Percentiles rank a stretch among this genome's conserved stretches.
phyloP scores from a whole-genome alignment of 1,284 basidiomycete species.

The Cutaneotrichosporon sp. region DNA sequence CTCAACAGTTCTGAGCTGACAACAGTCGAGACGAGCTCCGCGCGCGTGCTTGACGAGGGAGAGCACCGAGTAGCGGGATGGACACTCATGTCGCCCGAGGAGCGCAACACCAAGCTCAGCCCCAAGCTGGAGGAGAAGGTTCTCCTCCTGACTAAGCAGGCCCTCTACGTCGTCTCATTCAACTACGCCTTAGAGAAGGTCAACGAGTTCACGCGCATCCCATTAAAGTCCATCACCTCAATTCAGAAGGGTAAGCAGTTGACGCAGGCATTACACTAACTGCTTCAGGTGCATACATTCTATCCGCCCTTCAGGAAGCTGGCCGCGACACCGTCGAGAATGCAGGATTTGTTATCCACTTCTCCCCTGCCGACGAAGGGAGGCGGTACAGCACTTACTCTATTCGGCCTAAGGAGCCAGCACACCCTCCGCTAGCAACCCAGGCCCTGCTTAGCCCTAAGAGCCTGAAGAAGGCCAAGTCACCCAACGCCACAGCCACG shows the following conservation, averaged over 20 bases:
- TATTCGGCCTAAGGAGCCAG: conserved; percentile 57
- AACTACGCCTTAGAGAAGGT: conserved; percentile 89
- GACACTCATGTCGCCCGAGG: conserved; percentile 82
- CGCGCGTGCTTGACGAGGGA: conserved; percentile 71
- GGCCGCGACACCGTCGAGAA: conserved; percentile 80
- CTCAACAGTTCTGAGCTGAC: not conserved
- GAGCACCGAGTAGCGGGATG: conserved; percentile 79
- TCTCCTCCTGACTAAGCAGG: conserved; percentile 65
- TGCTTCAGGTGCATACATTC: conserved; percentile 58
- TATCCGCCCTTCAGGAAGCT: conserved; percentile 82
- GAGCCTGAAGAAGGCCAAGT: too few relatives aligned
- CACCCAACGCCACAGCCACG: not conserved
- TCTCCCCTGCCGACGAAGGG: conserved; percentile 62
- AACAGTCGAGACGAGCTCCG: conserved; percentile 69
- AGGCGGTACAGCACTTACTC: conserved; percentile 76
- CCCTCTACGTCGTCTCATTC: conserved; percentile 69
- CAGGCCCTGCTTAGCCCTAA: too few relatives aligned
- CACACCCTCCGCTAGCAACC: not conserved
- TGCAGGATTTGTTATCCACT: conserved; percentile 73
- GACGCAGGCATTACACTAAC: not conserved
- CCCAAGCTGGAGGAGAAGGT: conserved; percentile 90
- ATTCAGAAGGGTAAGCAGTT: conserved; percentile 73
- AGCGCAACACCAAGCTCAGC: conserved; percentile 64
- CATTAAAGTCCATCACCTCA: conserved; percentile 72
- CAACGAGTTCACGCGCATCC: conserved; percentile 80